phyloP scores from a whole-genome alignment of 352 stramenopile species.

The Pythium monospermum region DNA sequence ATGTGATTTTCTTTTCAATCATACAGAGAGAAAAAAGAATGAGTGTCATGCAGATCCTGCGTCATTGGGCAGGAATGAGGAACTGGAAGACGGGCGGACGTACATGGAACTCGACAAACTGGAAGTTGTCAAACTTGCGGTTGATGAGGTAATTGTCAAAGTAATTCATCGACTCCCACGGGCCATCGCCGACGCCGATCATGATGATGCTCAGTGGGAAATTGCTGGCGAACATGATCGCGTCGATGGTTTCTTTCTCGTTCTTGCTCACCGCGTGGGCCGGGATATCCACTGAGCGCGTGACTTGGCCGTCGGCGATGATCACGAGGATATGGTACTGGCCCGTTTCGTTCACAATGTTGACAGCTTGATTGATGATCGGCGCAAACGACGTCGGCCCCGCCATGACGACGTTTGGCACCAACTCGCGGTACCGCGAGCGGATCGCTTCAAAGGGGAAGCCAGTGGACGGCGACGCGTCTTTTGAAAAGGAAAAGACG shows the following conservation, averaged over 20 bases:
- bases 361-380: slow-evolving; percentile 80
- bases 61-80: background rate
- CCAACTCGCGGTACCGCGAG: slow-evolving; percentile 59
- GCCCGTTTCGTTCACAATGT: slow-evolving; percentile 72
- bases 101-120: slow-evolving; percentile 82
- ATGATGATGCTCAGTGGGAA: slow-evolving; percentile 80
- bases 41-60: background rate
- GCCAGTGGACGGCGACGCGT: slow-evolving; percentile 25
- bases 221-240: slow-evolving; percentile 74
- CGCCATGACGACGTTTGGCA: slow-evolving; percentile 70
- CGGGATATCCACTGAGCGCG: slow-evolving; percentile 73
- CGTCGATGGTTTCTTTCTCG: slow-evolving; percentile 85
- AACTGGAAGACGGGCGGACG: background rate
- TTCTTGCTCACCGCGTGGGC: slow-evolving; percentile 73
- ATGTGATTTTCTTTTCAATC: slow-evolving; percentile 41
- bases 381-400: slow-evolving; percentile 83
- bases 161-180: slow-evolving; percentile 79
- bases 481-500: slow-evolving; percentile 67
- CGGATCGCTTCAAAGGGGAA: slow-evolving; percentile 70
- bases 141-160: slow-evolving; percentile 76
- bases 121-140: slow-evolving; percentile 85
- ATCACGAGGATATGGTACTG: slow-evolving; percentile 87
- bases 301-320: slow-evolving; percentile 85
- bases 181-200: slow-evolving; percentile 74
- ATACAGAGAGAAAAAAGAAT: background rate